phyloP scores from a whole-genome alignment of 2,329 filamentous ascomycete genomes.

The Calycina herbarum region DNA sequence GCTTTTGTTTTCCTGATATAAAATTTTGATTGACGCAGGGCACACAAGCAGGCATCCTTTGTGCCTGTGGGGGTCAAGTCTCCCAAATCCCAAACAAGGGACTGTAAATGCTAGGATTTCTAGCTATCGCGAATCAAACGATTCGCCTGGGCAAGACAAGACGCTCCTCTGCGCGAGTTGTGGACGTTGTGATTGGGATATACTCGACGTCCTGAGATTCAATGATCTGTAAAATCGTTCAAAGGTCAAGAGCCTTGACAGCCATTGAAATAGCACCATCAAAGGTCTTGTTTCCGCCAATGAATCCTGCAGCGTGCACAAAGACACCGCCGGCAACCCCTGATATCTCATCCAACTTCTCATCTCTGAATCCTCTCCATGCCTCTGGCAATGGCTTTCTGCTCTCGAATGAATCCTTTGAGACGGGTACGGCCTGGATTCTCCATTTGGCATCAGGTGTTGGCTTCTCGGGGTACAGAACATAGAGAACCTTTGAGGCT shows the following conservation, averaged over 20 bases:
- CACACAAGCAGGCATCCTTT: constrained; percentile 1
- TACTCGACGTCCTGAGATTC: background rate
- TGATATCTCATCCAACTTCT: constrained; percentile 72
- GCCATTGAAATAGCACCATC: constrained; percentile 89
- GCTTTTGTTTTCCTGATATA: constrained; percentile 20
- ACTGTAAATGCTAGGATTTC: background rate
- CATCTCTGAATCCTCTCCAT: constrained; percentile 90
- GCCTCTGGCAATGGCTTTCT: constrained; percentile 86
- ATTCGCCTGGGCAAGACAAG: too few relatives aligned
- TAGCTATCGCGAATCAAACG: background rate
- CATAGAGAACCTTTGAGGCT: constrained; percentile 71
- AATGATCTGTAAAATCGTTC: background rate
- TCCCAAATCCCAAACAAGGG: background rate
- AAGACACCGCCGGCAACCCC: constrained; percentile 79
- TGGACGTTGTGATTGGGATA: background rate
- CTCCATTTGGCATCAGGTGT: constrained; percentile 82
- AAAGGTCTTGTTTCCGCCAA: constrained; percentile 90
- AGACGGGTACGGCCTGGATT: constrained; percentile 85
- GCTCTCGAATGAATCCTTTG: constrained; percentile 85
- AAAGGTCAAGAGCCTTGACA: constrained; percentile 62
- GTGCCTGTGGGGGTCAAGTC: background rate
- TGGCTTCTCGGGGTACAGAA: constrained; percentile 84
- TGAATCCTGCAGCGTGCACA: constrained; percentile 92
- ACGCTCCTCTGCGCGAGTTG: background rate
- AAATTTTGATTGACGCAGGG: constrained; percentile 28